A percentile compares a stretch with the other conserved stretches of the same genome.
Evolutionary conservation across 495 filamentous ascomycete species (phyloP).

Genomic region (Tuber brumale): DNA sequence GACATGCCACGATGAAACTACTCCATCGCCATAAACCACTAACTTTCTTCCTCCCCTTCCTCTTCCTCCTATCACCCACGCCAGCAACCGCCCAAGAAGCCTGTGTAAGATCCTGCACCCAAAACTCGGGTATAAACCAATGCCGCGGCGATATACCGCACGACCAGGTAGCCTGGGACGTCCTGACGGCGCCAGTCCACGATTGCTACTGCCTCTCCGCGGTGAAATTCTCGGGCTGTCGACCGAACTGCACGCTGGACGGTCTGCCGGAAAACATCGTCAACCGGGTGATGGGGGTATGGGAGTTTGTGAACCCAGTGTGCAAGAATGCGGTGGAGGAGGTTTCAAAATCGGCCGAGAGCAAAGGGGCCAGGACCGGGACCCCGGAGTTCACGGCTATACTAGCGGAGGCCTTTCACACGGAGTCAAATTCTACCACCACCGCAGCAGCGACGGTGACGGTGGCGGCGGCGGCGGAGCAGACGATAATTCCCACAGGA

Average conservation of each 20-base stretch:
- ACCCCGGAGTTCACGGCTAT: slow-evolving; percentile 6
- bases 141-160: slow-evolving; percentile 27
- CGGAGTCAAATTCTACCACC: not conserved
- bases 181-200: slow-evolving; percentile 1
- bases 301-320: slow-evolving; percentile 25
- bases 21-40: not conserved
- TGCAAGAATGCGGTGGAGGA: slow-evolving; percentile 20
- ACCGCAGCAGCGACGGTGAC: not conserved
- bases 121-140: slow-evolving; percentile 22
- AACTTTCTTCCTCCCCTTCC: not conserved
- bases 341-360: slow-evolving; percentile 8
- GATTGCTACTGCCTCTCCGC: slow-evolving; percentile 23
- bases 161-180: slow-evolving; percentile 16
- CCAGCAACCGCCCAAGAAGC: slow-evolving; percentile 18
- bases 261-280: slow-evolving; percentile 16
- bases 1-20: not conserved
- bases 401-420: slow-evolving; percentile 8
- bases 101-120: slow-evolving; percentile 26
- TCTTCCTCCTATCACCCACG: not conserved
- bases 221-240: slow-evolving; percentile 16
- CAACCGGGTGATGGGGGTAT: slow-evolving; percentile 16
- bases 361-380: slow-evolving; percentile 4
- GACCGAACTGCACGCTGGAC: slow-evolving; percentile 16
- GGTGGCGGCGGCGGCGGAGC: not conserved
- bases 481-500: not conserved